Base-by-base conservation (phyloP, 192 early-diverging fungal genomes). In the Rhizoclosmatium sp. region DNA sequence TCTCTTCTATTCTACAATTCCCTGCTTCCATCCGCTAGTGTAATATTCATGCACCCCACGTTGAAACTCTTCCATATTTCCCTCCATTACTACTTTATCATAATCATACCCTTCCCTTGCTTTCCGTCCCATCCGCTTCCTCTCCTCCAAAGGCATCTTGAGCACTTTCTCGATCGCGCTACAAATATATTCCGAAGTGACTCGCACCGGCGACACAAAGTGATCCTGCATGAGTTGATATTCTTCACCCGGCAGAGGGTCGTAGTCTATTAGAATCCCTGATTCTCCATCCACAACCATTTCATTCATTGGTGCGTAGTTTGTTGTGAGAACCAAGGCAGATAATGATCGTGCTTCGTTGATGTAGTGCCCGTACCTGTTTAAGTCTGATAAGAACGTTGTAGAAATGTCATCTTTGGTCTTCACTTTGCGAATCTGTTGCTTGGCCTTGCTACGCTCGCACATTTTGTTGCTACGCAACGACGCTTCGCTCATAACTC, bases 271-370 rank as follows among this genome's bases (percentile, higher is more conserved):
- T 10, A 76, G 41, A 66, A 76, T 39, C 23, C 74, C 69, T 21
- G 42, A 19, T 14, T 7, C 42, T 21, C 21, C 69, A 56, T 71
- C 51, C 54, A 10, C 39, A 4, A 71, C 69, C 16, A 71, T 12
- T 48, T 71, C 69, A 71, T 71, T 71, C 69, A 71, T 71, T 7
- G 69, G 69, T 48, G 69, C 48, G 47, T 71, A 46, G 41, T 71
- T 48, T 31, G 69, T 71, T n/a, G 54, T 58, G 0, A 71, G 21
- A 4, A 71, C 48, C 19, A 71, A 31, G 4, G 69, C 69, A 21
- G 47, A 45, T n/a, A 56, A 0, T 21, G 69, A n/a, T 3, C 69
- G 46, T 4, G 69, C 69, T 41, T 71, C 48, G 41, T 71, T 71
- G 44, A 68, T 68, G 44, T 68, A 68, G 44, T 68, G 65, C 4